Conservation (phyloP, 352 stramenopile species). For the Pythium phragmitis region DNA sequence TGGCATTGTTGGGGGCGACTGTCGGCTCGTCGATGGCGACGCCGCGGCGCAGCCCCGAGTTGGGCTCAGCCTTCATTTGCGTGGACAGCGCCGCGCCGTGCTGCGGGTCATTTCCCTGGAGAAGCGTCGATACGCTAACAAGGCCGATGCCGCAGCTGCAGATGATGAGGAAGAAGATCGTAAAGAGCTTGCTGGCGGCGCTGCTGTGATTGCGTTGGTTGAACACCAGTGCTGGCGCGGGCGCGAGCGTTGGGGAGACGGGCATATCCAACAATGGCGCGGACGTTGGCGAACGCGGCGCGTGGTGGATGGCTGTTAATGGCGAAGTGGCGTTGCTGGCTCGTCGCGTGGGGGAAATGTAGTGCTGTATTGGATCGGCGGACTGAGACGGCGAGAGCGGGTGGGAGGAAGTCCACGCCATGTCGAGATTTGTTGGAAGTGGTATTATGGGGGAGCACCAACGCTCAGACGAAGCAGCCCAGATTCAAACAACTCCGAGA, state of each 20-base stretch:
- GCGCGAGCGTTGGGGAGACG: background rate
- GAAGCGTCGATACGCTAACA: conserved; percentile 51
- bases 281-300: conserved; percentile 7
- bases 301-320: background rate
- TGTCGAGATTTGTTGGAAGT: background rate
- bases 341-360: conserved; percentile 6
- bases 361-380: conserved; percentile 3
- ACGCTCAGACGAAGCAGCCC: background rate
- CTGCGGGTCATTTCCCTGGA: conserved; percentile 33
- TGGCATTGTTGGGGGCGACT: conserved; percentile 2
- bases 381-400: conserved; percentile 1
- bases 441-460: background rate
- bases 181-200: conserved; percentile 21
- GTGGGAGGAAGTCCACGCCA: conserved; percentile 7
- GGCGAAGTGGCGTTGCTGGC: conserved; percentile 11
- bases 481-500: background rate
- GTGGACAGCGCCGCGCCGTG: conserved; percentile 7
- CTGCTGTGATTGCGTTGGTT: conserved; percentile 13
- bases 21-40: background rate
- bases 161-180: conserved; percentile 45
- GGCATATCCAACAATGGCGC: background rate
- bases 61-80: conserved; percentile 10
- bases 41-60: conserved; percentile 6
- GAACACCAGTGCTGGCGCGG: conserved; percentile 2
- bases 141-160: conserved; percentile 52